phyloP scores from a whole-genome alignment of 768 basidiomycete species.

The Auriscalpium vulgare region DNA sequence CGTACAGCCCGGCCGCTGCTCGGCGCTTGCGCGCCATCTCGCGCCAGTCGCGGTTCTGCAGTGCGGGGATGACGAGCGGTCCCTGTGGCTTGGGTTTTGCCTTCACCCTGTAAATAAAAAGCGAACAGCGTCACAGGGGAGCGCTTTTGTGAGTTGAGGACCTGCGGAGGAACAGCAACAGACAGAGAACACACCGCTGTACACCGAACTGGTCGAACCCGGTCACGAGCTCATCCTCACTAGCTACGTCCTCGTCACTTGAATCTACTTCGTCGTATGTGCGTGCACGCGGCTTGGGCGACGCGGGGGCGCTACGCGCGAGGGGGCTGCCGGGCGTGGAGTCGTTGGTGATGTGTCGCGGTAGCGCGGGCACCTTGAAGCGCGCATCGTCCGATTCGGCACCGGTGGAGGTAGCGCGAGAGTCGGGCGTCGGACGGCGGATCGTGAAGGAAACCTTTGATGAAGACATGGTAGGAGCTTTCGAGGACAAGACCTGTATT shows the following conservation, averaged over 20 bases:
- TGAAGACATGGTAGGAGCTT: neutral
- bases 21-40: slow-evolving; percentile 65
- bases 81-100: slow-evolving; percentile 39
- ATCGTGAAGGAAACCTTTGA: slow-evolving; percentile 76
- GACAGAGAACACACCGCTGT: slow-evolving; percentile 68
- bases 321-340: slow-evolving; percentile 49
- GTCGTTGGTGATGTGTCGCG: slow-evolving; percentile 40
- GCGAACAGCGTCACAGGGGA: slow-evolving; percentile 11
- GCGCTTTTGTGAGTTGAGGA: slow-evolving; percentile 70
- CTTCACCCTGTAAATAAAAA: slow-evolving; percentile 32
- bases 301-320: slow-evolving; percentile 38
- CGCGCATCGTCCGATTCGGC: slow-evolving; percentile 47
- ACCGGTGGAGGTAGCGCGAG: slow-evolving; percentile 54
- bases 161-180: slow-evolving; percentile 24
- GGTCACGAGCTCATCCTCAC: slow-evolving; percentile 61
- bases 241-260: slow-evolving; percentile 47
- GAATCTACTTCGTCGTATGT: slow-evolving; percentile 38
- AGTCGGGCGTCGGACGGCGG: slow-evolving; percentile 65
- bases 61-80: slow-evolving; percentile 79
- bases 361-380: slow-evolving; percentile 56
- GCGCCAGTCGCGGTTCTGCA: slow-evolving; percentile 89
- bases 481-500: no score
- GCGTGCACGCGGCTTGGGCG: slow-evolving; percentile 30
- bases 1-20: slow-evolving; percentile 32
- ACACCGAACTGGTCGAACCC: slow-evolving; percentile 67